These are phyloP conservation scores for Tetrahymena elliotti DNA, from an alignment of 73 alveolate genomes.

Conservation along the genomic window DNA sequence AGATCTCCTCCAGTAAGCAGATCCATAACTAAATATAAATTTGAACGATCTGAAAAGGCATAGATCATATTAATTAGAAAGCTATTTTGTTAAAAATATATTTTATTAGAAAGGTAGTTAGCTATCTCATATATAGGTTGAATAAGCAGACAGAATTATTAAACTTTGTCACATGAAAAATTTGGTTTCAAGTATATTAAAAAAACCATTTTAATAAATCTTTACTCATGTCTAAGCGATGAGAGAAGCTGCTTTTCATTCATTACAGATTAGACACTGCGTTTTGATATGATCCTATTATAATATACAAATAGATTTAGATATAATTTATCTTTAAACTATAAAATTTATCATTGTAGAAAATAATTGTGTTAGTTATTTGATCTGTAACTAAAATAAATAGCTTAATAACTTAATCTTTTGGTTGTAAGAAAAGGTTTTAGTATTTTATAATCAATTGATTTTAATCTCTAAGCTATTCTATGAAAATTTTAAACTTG, in stretches of 20 bases:
- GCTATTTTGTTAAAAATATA: background rate
- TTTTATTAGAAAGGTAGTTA: background rate
- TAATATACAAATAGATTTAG: background rate
- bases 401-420: background rate
- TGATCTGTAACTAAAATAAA: background rate
- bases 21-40: constrained; percentile 60
- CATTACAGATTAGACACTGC: constrained; percentile 57
- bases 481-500: too few relatives aligned
- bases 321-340: background rate
- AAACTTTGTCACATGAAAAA: background rate
- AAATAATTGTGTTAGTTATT: background rate
- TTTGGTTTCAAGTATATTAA: too few relatives aligned
- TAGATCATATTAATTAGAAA: constrained; percentile 59
- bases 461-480: too few relatives aligned
- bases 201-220: too few relatives aligned
- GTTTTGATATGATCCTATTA: constrained; percentile 45
- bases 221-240: constrained; percentile 44
- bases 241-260: constrained; percentile 54
- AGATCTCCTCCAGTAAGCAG: constrained; percentile 65
- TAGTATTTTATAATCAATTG: too few relatives aligned
- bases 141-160: background rate
- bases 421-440: background rate
- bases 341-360: background rate
- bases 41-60: constrained; percentile 58
- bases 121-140: background rate